Evolutionary conservation across 2,329 filamentous ascomycete genomes (phyloP), one percentile per base, ranked within the genome.

Genomic region (Drechmeria coniospora): DNA sequence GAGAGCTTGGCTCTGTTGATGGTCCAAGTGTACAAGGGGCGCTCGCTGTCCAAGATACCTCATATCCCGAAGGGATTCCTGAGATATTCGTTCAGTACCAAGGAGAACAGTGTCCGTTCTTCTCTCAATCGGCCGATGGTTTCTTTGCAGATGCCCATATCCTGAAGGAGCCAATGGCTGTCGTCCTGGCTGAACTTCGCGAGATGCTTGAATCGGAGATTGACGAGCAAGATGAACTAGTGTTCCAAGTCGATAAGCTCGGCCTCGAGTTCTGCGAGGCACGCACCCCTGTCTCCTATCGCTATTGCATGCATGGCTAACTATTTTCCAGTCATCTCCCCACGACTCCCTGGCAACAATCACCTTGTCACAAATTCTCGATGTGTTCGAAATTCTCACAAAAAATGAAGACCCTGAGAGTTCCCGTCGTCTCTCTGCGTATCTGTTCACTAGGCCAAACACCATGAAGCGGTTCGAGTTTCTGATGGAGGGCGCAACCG

Each of bases 261-360:
- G 61, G 60, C 7, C 49, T 68, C 18, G 63, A 68, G 42, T 65
- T 67, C 42, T 50, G 59, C 13, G 63, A 68, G 49, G 61, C 63
- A 47, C 36, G 57, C 35, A 11, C 25, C 9, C 6, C 12, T 4
- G 8, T 16, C 13, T 13, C n/a, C n/a, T n/a, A n/a, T 23, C 15
- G 27, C 15, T 5, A 8, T 11, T 8, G 2, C 27, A 23, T 10
- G 12, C 14, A 14, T 24, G 27, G 27, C 46, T 56, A 42, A 56
- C 40, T 6, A 17, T 17, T 15, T 17, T 21, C 2, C 26, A 61
- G 56, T 53, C 54, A 18, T 49, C 43, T 6, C 40, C 45, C n/a
- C 42, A 37, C 10, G 49, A 54, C 19, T 33, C 46, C 3, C 40
- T 58, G 21, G 42, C 45, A 5, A 49, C 43, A 12, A 43, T 54